Percentiles rank a stretch among this genome's conserved stretches.
phyloP scores from a whole-genome alignment of 2,329 filamentous ascomycete genomes.

The Leptographium procerum region DNA sequence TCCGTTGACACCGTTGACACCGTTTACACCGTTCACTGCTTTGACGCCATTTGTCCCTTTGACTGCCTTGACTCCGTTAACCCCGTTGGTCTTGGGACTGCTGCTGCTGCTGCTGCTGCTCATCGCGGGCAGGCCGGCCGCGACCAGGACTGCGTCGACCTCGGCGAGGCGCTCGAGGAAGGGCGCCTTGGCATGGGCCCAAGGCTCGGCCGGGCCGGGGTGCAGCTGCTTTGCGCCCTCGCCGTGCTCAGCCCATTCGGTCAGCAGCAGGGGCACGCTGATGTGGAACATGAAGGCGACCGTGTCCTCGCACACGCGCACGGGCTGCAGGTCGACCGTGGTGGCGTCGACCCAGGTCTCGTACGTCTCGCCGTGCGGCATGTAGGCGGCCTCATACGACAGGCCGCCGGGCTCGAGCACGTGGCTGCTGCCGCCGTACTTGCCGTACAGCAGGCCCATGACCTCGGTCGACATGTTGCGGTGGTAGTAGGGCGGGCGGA shows the following conservation, averaged over 20 bases:
- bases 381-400: slow-evolving; percentile 22
- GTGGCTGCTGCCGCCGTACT: slow-evolving; percentile 18
- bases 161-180: slow-evolving; percentile 5
- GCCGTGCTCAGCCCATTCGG: slow-evolving; percentile 1
- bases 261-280: slow-evolving; percentile 4
- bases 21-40: neutral
- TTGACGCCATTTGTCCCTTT: neutral
- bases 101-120: no score
- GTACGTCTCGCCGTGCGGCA: slow-evolving; percentile 25
- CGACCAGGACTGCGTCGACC: slow-evolving; percentile 19
- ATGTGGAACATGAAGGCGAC: slow-evolving; percentile 12
- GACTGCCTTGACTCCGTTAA: neutral
- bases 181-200: slow-evolving; percentile 2
- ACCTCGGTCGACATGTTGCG: slow-evolving; percentile 47
- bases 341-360: slow-evolving; percentile 18
- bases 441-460: slow-evolving; percentile 38
- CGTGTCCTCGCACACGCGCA: slow-evolving; percentile 5
- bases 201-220: neutral
- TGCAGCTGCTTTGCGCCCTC: neutral
- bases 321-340: slow-evolving; percentile 8
- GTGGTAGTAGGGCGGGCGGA: slow-evolving; percentile 56
- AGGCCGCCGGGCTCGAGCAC: slow-evolving; percentile 19
- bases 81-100: neutral
- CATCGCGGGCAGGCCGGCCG: neutral
- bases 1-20: neutral